Percentiles rank a stretch among this genome's conserved stretches.
phyloP scores from a whole-genome alignment of 163 green algal species.

The Scenedesmus sp. region DNA sequence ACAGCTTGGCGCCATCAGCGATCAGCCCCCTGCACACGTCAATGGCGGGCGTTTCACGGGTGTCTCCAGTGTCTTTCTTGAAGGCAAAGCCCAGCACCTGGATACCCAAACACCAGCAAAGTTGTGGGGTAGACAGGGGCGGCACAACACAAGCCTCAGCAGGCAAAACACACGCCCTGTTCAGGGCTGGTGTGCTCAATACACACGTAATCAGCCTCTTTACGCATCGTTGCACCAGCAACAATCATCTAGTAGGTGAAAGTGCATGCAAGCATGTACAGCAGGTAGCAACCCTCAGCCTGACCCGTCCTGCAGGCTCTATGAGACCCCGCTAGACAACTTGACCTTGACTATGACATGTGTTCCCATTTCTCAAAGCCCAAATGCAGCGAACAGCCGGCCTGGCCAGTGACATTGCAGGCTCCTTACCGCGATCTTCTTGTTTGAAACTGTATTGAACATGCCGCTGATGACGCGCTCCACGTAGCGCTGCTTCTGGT shows the following conservation, averaged over 20 bases:
- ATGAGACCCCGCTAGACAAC: too few species aligned
- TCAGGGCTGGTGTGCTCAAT: too few species aligned
- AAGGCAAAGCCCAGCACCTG: constrained; percentile 94
- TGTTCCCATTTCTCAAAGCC: too few species aligned
- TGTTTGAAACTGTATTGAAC: constrained; percentile 99
- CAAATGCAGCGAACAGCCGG: not conserved
- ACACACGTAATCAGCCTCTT: too few species aligned
- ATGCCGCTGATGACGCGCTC: constrained; percentile 96
- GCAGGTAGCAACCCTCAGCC: not conserved
- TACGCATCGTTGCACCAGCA: too few species aligned
- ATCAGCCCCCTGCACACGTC: constrained; percentile 96
- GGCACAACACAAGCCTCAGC: not conserved
- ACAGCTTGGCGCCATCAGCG: constrained; percentile 78
- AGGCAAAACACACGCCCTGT: not conserved
- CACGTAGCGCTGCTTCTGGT: constrained; percentile 99
- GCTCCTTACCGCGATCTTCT: not conserved
- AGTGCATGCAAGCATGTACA: too few species aligned
- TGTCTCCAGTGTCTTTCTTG: constrained; percentile 99
- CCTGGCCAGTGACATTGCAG: too few species aligned
- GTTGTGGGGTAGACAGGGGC: not conserved
- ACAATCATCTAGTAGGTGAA: too few species aligned
- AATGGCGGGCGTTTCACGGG: constrained; percentile 98
- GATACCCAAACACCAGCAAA: not conserved
- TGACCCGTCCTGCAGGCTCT: too few species aligned
- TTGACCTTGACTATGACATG: too few species aligned